Percentiles rank a stretch among this genome's conserved stretches.
Evolutionary conservation across 2,329 filamentous ascomycete genomes (phyloP).

Genomic region (Sarocladium oryzae): DNA sequence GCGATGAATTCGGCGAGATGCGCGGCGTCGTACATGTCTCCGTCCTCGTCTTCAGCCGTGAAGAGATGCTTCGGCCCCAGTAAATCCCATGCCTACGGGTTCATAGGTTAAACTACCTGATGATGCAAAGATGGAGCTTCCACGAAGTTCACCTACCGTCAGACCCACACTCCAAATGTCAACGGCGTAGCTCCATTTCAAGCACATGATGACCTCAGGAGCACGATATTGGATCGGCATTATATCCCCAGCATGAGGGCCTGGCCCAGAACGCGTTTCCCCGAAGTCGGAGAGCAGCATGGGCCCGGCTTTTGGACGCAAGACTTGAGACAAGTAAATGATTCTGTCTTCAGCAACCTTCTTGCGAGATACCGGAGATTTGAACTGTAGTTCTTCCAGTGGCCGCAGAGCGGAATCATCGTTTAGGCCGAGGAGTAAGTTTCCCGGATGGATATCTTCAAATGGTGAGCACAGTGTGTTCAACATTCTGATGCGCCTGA

Average conservation of each 20-base stretch:
- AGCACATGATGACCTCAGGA: background rate
- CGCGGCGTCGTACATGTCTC: background rate
- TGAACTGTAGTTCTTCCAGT: background rate
- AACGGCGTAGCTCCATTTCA: conserved; percentile 6
- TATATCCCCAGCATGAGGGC: background rate
- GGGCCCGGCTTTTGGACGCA: background rate
- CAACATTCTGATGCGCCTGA: background rate
- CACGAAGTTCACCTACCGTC: background rate
- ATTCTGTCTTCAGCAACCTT: background rate
- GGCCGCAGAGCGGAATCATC: background rate
- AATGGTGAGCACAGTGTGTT: background rate
- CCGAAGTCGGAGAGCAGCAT: background rate
- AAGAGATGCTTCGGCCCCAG: background rate
- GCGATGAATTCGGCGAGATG: conserved; percentile 3
- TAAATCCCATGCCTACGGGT: conserved; percentile 5
- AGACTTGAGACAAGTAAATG: background rate
- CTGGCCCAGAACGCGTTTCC: background rate
- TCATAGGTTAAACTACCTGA: too few relatives aligned
- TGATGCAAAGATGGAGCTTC: too few relatives aligned
- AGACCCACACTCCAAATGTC: conserved; percentile 5
- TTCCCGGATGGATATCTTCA: background rate
- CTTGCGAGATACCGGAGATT: background rate
- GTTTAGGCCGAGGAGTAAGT: background rate
- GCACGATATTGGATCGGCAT: conserved; percentile 5
- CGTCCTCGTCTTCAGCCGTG: background rate